Evolutionary conservation across 805 yeast genomes (phyloP), one percentile per base, ranked within the genome.

Genomic region (Candida sphagnicola): DNA sequence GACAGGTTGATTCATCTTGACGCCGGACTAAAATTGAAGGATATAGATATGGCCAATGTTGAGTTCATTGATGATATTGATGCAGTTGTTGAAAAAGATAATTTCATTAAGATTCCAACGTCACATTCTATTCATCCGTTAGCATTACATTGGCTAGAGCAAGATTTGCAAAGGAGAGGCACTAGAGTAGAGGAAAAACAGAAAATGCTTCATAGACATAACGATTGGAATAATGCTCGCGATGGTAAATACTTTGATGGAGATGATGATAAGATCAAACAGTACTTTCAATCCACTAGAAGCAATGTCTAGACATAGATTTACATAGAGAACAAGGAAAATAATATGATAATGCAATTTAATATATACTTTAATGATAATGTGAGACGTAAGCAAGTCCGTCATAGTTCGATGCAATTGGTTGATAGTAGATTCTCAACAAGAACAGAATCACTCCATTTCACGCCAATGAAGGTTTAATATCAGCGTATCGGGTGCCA

Each of bases 1-100:
- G 85, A 95, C 28, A 70, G 84, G 38, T 68, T 93, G 6, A 71
- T 82, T 11, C 99, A 93, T 59, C 66, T 93, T 46, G 79, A 75
- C 49, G 74, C 77, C 38, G 97, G 98, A 1, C 56, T 61, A 17
- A 71, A 65, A 19, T 57, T 62, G 16, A 66, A 70, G 41, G 67
- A 65, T 37, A 46, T 67, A n/a, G 38, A 48, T 10, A 60, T 59
- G 41, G 47, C 47, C 12, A 47, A 62, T 23, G 45, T 71, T 19
- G 34, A 41, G 2, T 70, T 63, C 38, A 36, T 35, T 11, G 33
- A 44, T 8, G 35, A 39, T 31, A 13, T 24, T 8, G 28, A 34
- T 14, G 35, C 23, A 1, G 42, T 48, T n/a, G 53, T 59, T 6
- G 49, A 45, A 5, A 35, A 42, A 31, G 39, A 34, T 17, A 45